These are phyloP conservation scores for Scalesia atractyloides DNA, from an alignment of 129 eudicot species.

Conservation along the genomic window DNA sequence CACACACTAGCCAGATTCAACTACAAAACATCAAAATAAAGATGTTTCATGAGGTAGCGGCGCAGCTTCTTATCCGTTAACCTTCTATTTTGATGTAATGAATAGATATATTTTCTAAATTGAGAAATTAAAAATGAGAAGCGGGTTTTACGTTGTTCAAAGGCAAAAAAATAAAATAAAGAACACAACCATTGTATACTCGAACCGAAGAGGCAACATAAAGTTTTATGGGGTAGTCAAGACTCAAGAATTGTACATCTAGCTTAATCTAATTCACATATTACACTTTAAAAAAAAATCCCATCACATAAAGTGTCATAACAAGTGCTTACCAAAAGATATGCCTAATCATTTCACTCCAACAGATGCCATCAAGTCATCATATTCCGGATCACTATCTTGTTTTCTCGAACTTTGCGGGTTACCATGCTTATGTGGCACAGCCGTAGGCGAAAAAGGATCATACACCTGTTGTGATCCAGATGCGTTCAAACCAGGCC, in stretches of 20 bases:
- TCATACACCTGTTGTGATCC: conserved; percentile 72
- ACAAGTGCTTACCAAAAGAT: neutral
- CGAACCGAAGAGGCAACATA: neutral
- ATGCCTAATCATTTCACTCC: conserved; percentile 60
- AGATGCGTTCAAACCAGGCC: conserved; percentile 32
- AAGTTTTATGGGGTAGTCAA: conserved; percentile 10
- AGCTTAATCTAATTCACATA: conserved; percentile 1
- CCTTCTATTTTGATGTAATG: too few species aligned
- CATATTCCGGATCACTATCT: conserved; percentile 90
- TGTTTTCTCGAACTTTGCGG: conserved; percentile 45
- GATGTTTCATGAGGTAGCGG: too few species aligned
- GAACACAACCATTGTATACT: neutral
- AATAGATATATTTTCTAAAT: too few species aligned
- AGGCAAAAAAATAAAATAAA: too few species aligned
- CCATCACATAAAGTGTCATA: neutral
- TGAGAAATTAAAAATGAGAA: too few species aligned
- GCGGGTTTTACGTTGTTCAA: too few species aligned
- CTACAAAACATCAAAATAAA: neutral
- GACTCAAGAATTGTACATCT: conserved; percentile 15
- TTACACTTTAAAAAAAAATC: conserved; percentile 20
- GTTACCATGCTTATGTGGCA: conserved; percentile 46
- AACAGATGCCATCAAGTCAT: conserved; percentile 95
- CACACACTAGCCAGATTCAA: neutral
- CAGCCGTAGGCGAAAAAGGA: conserved; percentile 83
- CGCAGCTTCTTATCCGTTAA: too few species aligned